phyloP scores from a whole-genome alignment of 2,329 filamentous ascomycete genomes.

The Fusarium sp. region DNA sequence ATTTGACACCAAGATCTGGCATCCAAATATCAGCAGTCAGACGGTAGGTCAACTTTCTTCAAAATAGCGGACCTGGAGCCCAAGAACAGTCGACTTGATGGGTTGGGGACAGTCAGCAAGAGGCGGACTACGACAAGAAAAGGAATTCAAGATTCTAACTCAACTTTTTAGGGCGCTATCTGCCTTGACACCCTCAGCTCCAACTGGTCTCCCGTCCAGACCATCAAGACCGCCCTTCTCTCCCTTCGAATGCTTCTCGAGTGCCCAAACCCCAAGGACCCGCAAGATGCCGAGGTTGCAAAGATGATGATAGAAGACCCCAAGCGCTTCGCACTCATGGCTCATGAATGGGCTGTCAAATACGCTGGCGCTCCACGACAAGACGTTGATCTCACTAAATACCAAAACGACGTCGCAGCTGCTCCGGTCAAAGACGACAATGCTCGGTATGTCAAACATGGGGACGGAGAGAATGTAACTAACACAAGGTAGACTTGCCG shows the following conservation, averaged over 20 bases:
- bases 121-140: background rate
- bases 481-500: conserved; percentile 72
- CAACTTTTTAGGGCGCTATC: conserved; percentile 82
- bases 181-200: conserved; percentile 91
- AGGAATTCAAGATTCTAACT: conserved; percentile 14
- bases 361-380: conserved; percentile 78
- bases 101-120: background rate
- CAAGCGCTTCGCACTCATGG: conserved; percentile 80
- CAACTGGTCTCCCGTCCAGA: conserved; percentile 95
- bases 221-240: conserved; percentile 93
- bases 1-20: conserved; percentile 95
- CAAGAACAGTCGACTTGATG: background rate
- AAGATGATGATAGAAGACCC: conserved; percentile 86
- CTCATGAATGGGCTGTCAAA: conserved; percentile 89
- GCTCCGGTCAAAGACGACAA: conserved; percentile 21
- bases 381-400: conserved; percentile 50
- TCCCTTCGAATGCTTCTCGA: conserved; percentile 93
- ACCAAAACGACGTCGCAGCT: conserved; percentile 63
- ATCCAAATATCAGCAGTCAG: conserved; percentile 94
- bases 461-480: background rate
- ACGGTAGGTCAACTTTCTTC: conserved; percentile 68
- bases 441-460: conserved; percentile 43
- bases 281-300: conserved; percentile 95
- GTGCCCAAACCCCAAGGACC: conserved; percentile 93
- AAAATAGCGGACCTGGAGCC: background rate